phyloP scores from a whole-genome alignment of 768 basidiomycete species.

The Tylopilus sp. region DNA sequence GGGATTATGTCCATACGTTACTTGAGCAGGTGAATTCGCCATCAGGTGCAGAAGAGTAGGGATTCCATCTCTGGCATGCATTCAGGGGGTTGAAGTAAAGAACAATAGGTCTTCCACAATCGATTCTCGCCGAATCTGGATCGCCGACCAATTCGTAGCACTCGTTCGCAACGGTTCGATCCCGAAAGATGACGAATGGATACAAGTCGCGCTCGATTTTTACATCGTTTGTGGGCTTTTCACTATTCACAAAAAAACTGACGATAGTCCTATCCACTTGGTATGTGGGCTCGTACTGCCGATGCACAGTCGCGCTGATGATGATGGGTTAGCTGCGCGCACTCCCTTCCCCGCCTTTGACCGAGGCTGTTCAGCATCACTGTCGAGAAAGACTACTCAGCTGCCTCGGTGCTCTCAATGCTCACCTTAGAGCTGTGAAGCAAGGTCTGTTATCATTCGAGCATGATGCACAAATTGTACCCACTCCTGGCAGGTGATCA shows the following conservation, averaged over 20 bases:
- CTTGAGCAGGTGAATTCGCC: constrained; percentile 56
- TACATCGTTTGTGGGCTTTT: constrained; percentile 81
- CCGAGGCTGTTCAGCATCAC: constrained; percentile 62
- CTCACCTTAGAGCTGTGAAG: constrained; percentile 49
- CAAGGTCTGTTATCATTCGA: constrained; percentile 38
- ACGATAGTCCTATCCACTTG: constrained; percentile 54
- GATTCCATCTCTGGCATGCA: not conserved
- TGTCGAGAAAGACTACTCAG: constrained; percentile 70
- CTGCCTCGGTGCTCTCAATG: constrained; percentile 71
- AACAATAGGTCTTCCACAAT: constrained; percentile 43
- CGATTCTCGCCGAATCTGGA: constrained; percentile 70
- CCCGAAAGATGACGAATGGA: constrained; percentile 78
- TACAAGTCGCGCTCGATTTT: constrained; percentile 75
- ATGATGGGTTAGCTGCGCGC: constrained; percentile 43
- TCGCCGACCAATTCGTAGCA: constrained; percentile 77
- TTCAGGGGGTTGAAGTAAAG: constrained; percentile 12
- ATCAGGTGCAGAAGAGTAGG: constrained; percentile 41
- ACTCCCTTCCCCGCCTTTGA: constrained; percentile 64
- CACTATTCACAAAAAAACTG: constrained; percentile 65
- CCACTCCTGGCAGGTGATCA: constrained; percentile 38
- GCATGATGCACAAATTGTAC: not conserved
- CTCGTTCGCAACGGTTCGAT: constrained; percentile 78
- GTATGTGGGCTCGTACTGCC: constrained; percentile 41
- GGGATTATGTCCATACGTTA: constrained; percentile 71
- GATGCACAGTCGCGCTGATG: not conserved